Evolutionary conservation across 352 stramenopile species (phyloP).

Genomic region (Peronospora destructor): DNA sequence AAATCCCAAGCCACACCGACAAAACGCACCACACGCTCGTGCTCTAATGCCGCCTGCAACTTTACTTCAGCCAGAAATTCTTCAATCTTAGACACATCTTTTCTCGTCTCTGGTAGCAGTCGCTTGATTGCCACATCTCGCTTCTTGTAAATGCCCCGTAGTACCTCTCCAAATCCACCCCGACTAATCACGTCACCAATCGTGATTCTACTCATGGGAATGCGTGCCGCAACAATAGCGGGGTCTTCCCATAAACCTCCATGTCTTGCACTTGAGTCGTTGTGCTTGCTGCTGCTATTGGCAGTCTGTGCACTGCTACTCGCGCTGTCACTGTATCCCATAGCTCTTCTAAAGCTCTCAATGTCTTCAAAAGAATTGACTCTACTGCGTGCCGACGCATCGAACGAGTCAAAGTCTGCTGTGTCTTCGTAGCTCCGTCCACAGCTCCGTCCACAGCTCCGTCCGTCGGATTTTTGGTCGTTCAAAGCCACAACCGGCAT

Average conservation of each 20-base stretch:
- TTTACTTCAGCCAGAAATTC: slow-evolving; percentile 48
- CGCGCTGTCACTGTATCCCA: slow-evolving; percentile 23
- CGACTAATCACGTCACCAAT: slow-evolving; percentile 33
- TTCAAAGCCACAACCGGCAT: slow-evolving; percentile 6
- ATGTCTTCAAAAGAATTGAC: slow-evolving; percentile 25
- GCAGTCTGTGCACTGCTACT: slow-evolving; percentile 10
- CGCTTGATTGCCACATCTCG: slow-evolving; percentile 43
- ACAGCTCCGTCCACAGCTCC: slow-evolving; percentile 11
- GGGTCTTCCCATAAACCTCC: slow-evolving; percentile 42
- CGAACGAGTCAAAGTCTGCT: slow-evolving; percentile 15
- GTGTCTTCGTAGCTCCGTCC: slow-evolving; percentile 12
- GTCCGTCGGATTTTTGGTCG: slow-evolving; percentile 6
- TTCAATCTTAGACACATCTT: slow-evolving; percentile 38
- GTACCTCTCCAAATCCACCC: slow-evolving; percentile 45
- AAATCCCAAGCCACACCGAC: slow-evolving; percentile 40
- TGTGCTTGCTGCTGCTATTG: slow-evolving; percentile 22
- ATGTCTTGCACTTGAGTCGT: slow-evolving; percentile 15
- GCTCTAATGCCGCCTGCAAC: slow-evolving; percentile 30
- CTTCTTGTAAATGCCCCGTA: slow-evolving; percentile 32
- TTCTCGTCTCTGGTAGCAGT: slow-evolving; percentile 33
- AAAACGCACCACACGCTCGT: slow-evolving; percentile 32
- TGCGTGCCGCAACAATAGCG: slow-evolving; percentile 35
- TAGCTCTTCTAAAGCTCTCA: slow-evolving; percentile 21
- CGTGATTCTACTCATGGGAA: slow-evolving; percentile 41
- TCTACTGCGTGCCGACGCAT: slow-evolving; percentile 21